Conservation (phyloP, 2,329 filamentous ascomycete species). For the Hypoxylon sp. region DNA sequence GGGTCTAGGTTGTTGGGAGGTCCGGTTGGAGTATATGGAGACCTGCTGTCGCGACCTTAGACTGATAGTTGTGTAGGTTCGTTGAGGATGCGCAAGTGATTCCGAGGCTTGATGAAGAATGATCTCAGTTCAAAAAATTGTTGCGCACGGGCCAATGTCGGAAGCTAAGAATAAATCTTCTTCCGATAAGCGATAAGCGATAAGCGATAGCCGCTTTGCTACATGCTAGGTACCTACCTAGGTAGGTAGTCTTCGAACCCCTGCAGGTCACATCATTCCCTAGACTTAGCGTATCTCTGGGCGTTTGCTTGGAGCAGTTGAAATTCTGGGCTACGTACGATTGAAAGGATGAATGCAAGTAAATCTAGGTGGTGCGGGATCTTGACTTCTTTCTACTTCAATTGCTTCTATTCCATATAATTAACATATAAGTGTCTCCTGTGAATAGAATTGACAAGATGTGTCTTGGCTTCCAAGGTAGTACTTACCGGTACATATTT, state of each 20-base stretch:
- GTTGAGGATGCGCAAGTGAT: conserved; percentile 3
- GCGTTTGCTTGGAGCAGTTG: not conserved
- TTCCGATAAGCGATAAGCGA: conserved; percentile 34
- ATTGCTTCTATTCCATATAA: not conserved
- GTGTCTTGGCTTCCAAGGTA: not conserved
- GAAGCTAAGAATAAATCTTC: conserved; percentile 29
- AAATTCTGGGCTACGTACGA: too few species aligned
- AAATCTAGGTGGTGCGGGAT: not conserved
- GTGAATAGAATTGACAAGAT: not conserved
- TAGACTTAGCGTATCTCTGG: not conserved
- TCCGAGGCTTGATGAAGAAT: conserved; percentile 15
- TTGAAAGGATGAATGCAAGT: not conserved
- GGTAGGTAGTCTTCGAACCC: not conserved
- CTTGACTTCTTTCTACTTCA: not conserved
- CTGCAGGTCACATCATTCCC: not conserved
- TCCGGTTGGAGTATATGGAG: not conserved
- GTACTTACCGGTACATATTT: not conserved
- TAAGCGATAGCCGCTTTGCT: conserved; percentile 32
- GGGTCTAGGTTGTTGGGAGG: too few species aligned
- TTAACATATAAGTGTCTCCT: not conserved
- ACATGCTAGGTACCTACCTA: too few species aligned
- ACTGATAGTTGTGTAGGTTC: not conserved
- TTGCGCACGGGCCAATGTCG: conserved; percentile 31
- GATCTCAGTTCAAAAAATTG: conserved; percentile 35
- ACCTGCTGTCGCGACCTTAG: not conserved